Percentiles rank a stretch among this genome's conserved stretches.
phyloP scores from a whole-genome alignment of 768 basidiomycete genomes.

The Bullera alba region DNA sequence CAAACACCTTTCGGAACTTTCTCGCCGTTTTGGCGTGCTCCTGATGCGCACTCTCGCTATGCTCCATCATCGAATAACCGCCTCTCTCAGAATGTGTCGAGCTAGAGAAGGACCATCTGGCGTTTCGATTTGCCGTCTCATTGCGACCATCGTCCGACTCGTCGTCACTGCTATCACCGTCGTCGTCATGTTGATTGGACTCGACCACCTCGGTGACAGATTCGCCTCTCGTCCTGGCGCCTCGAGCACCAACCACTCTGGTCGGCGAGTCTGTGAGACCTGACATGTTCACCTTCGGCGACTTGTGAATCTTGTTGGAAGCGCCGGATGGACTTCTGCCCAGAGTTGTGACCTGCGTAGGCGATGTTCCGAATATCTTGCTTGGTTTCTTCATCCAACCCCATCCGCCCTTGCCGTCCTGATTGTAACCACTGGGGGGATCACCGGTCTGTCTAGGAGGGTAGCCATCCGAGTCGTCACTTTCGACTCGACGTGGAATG shows the following conservation, averaged over 20 bases:
- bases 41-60: slow-evolving; percentile 52
- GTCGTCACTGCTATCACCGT: slow-evolving; percentile 13
- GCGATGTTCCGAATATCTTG: slow-evolving; percentile 26
- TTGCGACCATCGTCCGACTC: background rate
- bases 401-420: slow-evolving; percentile 19
- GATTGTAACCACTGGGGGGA: slow-evolving; percentile 12
- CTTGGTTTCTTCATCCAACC: slow-evolving; percentile 38
- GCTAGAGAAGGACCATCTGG: background rate
- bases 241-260: background rate
- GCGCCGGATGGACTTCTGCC: slow-evolving; percentile 1
- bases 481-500: too few relatives aligned
- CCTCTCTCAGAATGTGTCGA: background rate
- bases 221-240: slow-evolving; percentile 1
- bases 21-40: slow-evolving; percentile 51
- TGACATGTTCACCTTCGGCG: background rate
- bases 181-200: slow-evolving; percentile 12
- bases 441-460: slow-evolving; percentile 30
- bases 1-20: slow-evolving; percentile 75
- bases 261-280: background rate
- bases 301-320: background rate
- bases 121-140: background rate
- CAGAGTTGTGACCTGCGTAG: slow-evolving; percentile 6
- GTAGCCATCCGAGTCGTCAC: slow-evolving; percentile 27
- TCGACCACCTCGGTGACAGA: slow-evolving; percentile 35
- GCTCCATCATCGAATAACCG: slow-evolving; percentile 69